These are phyloP conservation scores for Tetrapyrgos nigripes DNA, from an alignment of 1,284 basidiomycete genomes.

Conservation along the genomic window DNA sequence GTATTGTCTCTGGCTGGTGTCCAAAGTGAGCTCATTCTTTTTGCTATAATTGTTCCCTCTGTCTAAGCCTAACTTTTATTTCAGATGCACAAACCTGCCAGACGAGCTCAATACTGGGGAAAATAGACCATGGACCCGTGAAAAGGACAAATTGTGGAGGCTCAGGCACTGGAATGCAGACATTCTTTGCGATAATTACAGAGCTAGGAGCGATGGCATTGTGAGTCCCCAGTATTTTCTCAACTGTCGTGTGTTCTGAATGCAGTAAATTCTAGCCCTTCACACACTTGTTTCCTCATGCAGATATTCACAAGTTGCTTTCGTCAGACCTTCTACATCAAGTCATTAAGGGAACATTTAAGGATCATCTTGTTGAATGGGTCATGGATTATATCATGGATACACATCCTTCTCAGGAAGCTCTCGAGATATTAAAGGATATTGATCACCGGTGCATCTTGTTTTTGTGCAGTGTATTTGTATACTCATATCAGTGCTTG, in stretches of 20 bases:
- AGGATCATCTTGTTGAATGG: slow-evolving; percentile 29
- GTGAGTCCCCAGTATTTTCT: slow-evolving; percentile 2
- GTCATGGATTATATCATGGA: slow-evolving; percentile 25
- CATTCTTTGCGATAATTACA: slow-evolving; percentile 9
- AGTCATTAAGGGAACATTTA: too few relatives aligned
- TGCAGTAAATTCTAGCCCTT: neutral
- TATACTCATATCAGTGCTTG: neutral
- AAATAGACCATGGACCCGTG: neutral
- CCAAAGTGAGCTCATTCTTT: slow-evolving; percentile 14
- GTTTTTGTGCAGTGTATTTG: neutral
- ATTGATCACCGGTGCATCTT: slow-evolving; percentile 30
- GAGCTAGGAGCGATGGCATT: slow-evolving; percentile 5
- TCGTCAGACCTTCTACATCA: slow-evolving; percentile 27
- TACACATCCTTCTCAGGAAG: slow-evolving; percentile 16
- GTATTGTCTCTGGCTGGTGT: slow-evolving; percentile 21
- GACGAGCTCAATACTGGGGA: slow-evolving; percentile 10
- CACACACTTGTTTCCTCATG: neutral
- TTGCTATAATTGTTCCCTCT: neutral
- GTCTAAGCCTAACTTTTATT: neutral
- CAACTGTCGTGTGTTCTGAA: too few relatives aligned
- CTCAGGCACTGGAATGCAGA: slow-evolving; percentile 7
- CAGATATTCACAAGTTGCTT: slow-evolving; percentile 7
- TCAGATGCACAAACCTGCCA: slow-evolving; percentile 10
- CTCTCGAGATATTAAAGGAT: slow-evolving; percentile 27
- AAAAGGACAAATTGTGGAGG: neutral